These are phyloP conservation scores for Serendipita sp. DNA, from an alignment of 768 basidiomycete genomes.

Conservation along the genomic window DNA sequence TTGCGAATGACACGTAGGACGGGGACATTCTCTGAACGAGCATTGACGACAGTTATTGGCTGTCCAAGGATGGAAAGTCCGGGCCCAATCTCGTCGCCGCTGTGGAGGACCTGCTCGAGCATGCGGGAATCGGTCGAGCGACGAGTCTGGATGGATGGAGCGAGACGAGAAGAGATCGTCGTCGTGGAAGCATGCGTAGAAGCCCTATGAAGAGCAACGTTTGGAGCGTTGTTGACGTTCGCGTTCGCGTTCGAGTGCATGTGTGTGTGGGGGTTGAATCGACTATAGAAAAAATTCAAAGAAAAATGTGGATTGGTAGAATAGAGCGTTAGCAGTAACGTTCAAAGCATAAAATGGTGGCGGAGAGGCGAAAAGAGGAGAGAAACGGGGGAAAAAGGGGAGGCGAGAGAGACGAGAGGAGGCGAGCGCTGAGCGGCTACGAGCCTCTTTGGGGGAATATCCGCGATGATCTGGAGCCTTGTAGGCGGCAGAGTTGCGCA, in stretches of 20 bases:
- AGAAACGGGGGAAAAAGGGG: not conserved
- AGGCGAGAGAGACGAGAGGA: not conserved
- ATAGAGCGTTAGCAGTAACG: not conserved
- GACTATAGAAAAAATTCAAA: not conserved
- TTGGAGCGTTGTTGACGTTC: not conserved
- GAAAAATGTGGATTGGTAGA: not conserved
- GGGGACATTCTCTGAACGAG: not conserved
- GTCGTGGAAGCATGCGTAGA: not conserved
- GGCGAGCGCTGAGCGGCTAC: constrained; percentile 2
- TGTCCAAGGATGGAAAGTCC: constrained; percentile 1
- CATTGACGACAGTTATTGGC: not conserved
- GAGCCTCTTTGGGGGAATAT: not conserved
- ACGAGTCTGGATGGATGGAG: not conserved
- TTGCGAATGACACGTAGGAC: constrained; percentile 46
- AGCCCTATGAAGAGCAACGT: not conserved
- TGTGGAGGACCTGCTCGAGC: not conserved
- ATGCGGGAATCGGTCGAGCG: not conserved
- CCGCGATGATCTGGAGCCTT: not conserved
- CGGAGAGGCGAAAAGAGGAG: not conserved
- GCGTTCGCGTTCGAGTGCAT: not conserved
- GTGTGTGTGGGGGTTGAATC: too few relatives aligned
- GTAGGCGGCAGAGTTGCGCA: not conserved
- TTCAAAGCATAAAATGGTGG: not conserved
- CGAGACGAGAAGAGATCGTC: not conserved
- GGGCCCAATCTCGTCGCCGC: constrained; percentile 3